Evolutionary conservation across 1,139 yeast species (phyloP).

Genomic region (Lodderomyces theae): DNA sequence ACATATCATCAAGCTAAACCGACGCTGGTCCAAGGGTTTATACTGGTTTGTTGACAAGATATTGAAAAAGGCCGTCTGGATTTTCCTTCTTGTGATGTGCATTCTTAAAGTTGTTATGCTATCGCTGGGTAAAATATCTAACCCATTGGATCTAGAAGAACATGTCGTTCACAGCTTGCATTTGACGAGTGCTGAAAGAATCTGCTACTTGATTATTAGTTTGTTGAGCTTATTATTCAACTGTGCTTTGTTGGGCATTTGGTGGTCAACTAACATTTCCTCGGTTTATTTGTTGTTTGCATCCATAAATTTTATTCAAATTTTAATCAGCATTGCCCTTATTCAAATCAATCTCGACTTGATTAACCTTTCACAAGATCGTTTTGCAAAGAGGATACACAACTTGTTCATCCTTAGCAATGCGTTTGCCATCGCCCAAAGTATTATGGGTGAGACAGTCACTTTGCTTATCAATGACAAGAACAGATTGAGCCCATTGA

Average conservation of each 20-base stretch:
- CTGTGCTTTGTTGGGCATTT: slow-evolving; percentile 14
- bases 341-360: slow-evolving; percentile 16
- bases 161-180: slow-evolving; percentile 3
- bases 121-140: slow-evolving; percentile 14
- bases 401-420: slow-evolving; percentile 17
- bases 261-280: slow-evolving; percentile 16
- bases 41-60: slow-evolving; percentile 9
- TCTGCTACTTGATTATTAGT: slow-evolving; percentile 12
- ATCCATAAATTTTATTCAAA: slow-evolving; percentile 14
- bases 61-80: slow-evolving; percentile 13
- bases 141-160: slow-evolving; percentile 14
- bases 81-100: slow-evolving; percentile 12
- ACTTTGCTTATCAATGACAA: slow-evolving; percentile 15
- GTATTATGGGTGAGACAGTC: slow-evolving; percentile 16
- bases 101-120: slow-evolving; percentile 14
- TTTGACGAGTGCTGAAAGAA: slow-evolving; percentile 9
- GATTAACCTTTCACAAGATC: slow-evolving; percentile 10
- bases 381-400: slow-evolving; percentile 15
- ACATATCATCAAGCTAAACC: slow-evolving; percentile 3
- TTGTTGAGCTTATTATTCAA: slow-evolving; percentile 15
- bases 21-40: slow-evolving; percentile 2
- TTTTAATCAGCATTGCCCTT: slow-evolving; percentile 17
- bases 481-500: slow-evolving; percentile 16
- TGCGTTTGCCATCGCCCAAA: slow-evolving; percentile 15
- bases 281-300: slow-evolving; percentile 15